Conservation (phyloP, 2,329 filamentous ascomycete genomes). For the Talaromyces marneffei region DNA sequence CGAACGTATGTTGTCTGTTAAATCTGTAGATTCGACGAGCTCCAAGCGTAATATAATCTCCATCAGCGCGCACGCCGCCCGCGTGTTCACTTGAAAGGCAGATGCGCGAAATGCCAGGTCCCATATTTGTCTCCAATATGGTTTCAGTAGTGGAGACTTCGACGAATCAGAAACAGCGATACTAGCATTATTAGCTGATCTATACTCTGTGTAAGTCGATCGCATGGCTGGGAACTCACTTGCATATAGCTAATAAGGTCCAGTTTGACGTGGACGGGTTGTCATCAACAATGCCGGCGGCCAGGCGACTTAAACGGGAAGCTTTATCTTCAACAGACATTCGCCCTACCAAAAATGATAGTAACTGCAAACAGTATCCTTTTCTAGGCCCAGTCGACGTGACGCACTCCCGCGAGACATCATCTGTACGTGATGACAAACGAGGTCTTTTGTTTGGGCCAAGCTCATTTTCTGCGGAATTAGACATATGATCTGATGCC, state of each 20-base stretch:
- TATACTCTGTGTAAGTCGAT: not conserved
- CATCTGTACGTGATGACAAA: constrained; percentile 31
- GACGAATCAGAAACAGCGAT: constrained; percentile 31
- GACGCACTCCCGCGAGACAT: constrained; percentile 32
- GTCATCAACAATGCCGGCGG: constrained; percentile 62
- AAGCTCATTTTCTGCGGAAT: constrained; percentile 15
- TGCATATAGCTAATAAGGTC: constrained; percentile 76
- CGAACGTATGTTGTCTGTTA: constrained; percentile 64
- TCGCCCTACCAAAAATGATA: constrained; percentile 47
- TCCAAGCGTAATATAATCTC: constrained; percentile 59
- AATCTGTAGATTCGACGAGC: constrained; percentile 61
- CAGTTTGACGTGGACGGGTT: constrained; percentile 63
- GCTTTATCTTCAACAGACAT: constrained; percentile 49
- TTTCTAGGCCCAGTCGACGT: constrained; percentile 35
- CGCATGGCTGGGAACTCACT: constrained; percentile 50
- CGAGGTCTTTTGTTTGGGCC: constrained; percentile 32
- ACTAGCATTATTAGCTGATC: constrained; percentile 19
- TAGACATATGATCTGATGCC: constrained; percentile 15
- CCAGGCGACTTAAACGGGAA: constrained; percentile 54
- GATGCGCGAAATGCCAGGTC: constrained; percentile 65
- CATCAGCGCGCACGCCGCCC: constrained; percentile 71
- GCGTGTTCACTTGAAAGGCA: constrained; percentile 63
- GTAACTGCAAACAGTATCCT: constrained; percentile 49
- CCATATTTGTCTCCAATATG: constrained; percentile 68
- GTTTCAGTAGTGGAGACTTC: constrained; percentile 36